Base-by-base conservation (phyloP, 495 filamentous ascomycete genomes). In the Aspergillus kassunensis region DNA sequence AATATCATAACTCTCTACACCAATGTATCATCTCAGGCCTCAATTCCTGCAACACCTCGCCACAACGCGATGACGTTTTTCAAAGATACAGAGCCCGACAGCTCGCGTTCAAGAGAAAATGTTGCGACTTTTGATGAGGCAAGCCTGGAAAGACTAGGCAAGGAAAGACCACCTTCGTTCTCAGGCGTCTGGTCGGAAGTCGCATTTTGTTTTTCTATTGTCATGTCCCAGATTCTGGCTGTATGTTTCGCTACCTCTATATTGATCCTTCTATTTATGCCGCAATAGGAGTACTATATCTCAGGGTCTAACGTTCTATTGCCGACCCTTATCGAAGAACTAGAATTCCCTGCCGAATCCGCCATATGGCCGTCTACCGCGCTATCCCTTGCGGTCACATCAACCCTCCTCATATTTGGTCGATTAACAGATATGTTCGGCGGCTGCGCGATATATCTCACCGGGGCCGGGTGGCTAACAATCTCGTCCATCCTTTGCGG, bases 241-340 rank as follows among this genome's bases (percentile, higher is more conserved):
- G 85, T 71, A 44, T 54, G 81, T 70, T 35, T 6, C 11, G 37
- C 43, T 23, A 33, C 7, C 29, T 18, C 11, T 21, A 29, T 44
- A 25, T 21, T 31, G 10, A 7, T 41, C 12, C 12, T 1, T 29
- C 5, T 27, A 25, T 27, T 42, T 36, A 39, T 18, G 55, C 19
- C 6, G 10, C 25, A 13, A 53, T 76, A 71, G 68, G 69, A 95
- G 72, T 96, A 89, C 67, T 91, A 90, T 62, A 84, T 92, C 30
- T 89, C 86, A 35, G 90, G 90, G 39, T 96, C 91, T 66, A 92
- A 88, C 58, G 81, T 95, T 55, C 75, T 96, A 44, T 68, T 91
- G 2, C 90, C 90, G 8, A 80, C 81, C 0, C 58, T 96, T 9
- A 70, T 81, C 21, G 59, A 66, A 13, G 76, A 83, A 18, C 74